Evolutionary conservation across 495 filamentous ascomycete genomes (phyloP).

Genomic region (Penicillium riverlandense): DNA sequence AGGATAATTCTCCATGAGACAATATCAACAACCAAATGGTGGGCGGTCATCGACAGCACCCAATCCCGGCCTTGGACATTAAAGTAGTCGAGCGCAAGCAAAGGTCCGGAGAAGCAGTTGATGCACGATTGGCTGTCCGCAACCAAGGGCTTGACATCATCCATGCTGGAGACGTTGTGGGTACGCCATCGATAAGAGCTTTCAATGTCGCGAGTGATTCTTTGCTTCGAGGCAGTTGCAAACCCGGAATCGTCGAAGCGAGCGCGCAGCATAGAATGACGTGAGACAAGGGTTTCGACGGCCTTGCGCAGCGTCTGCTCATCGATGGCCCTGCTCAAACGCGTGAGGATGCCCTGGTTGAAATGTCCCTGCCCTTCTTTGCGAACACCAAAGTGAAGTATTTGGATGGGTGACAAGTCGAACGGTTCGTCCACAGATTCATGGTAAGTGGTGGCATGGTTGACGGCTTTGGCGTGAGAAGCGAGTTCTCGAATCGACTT

Average conservation of each 20-base stretch:
- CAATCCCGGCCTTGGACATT: constrained; percentile 28
- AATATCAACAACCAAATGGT: constrained; percentile 64
- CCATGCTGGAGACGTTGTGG: constrained; percentile 14
- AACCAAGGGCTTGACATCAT: constrained; percentile 22
- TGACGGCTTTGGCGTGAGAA: constrained; percentile 21
- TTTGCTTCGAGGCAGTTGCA: constrained; percentile 25
- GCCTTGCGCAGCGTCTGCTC: constrained; percentile 43
- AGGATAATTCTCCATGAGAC: constrained; percentile 65
- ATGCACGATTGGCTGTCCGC: constrained; percentile 36
- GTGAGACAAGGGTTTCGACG: constrained; percentile 49
- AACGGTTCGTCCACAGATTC: constrained; percentile 45
- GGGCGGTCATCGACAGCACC: constrained; percentile 56
- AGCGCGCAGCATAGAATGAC: constrained; percentile 70
- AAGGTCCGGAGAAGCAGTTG: constrained; percentile 35
- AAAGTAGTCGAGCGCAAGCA: constrained; percentile 42
- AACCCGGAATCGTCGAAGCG: constrained; percentile 40
- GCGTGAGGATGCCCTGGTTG: constrained; percentile 62
- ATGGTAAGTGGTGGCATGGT: constrained; percentile 22
- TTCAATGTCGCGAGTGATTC: constrained; percentile 28
- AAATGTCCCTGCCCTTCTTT: constrained; percentile 58
- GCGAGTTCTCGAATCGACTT: constrained; percentile 40
- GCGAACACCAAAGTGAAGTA: constrained; percentile 55
- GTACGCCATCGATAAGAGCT: constrained; percentile 29
- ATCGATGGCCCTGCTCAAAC: constrained; percentile 43
- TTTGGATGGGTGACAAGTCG: constrained; percentile 64